Evolutionary conservation across 2,329 filamentous ascomycete species (phyloP).

Genomic region (Aspergillus unguis): DNA sequence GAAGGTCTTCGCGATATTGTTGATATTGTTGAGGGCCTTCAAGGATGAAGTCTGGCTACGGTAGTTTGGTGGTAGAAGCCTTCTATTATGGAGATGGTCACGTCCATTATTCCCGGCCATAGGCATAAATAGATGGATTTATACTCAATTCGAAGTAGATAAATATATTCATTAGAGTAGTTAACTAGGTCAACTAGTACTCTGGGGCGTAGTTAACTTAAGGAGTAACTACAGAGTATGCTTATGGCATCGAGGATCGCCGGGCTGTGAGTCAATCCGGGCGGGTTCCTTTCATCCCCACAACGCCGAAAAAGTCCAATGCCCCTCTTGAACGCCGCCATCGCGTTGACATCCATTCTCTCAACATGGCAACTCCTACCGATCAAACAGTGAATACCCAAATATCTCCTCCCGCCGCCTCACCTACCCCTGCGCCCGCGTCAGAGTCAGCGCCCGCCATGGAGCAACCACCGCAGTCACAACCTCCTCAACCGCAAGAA

Average conservation of each 20-base stretch:
- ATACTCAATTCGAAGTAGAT: too few species aligned
- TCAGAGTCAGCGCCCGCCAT: constrained; percentile 17
- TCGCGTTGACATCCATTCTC: constrained; percentile 19
- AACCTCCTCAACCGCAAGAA: constrained; percentile 17
- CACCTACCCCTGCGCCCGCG: constrained; percentile 18
- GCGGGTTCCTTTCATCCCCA: constrained; percentile 14
- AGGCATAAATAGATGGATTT: too few species aligned
- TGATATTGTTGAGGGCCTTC: too few species aligned
- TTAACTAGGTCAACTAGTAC: too few species aligned
- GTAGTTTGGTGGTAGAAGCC: too few species aligned
- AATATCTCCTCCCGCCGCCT: constrained; percentile 15
- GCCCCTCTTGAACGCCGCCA: constrained; percentile 23
- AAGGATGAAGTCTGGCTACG: too few species aligned
- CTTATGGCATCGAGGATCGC: constrained; percentile 32
- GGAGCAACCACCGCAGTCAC: constrained; percentile 17
- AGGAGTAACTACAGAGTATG: not conserved
- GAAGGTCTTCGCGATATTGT: too few species aligned
- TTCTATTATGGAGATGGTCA: too few species aligned
- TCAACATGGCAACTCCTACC: constrained; percentile 28
- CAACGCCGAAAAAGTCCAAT: constrained; percentile 27
- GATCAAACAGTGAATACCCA: constrained; percentile 19
- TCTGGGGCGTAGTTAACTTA: too few species aligned
- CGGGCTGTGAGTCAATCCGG: constrained; percentile 29
- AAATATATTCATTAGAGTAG: too few species aligned
- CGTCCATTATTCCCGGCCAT: too few species aligned